A percentile compares a stretch with the other conserved stretches of the same genome.
Evolutionary conservation across 768 basidiomycete genomes (phyloP).

Genomic region (Amanita exitialis): DNA sequence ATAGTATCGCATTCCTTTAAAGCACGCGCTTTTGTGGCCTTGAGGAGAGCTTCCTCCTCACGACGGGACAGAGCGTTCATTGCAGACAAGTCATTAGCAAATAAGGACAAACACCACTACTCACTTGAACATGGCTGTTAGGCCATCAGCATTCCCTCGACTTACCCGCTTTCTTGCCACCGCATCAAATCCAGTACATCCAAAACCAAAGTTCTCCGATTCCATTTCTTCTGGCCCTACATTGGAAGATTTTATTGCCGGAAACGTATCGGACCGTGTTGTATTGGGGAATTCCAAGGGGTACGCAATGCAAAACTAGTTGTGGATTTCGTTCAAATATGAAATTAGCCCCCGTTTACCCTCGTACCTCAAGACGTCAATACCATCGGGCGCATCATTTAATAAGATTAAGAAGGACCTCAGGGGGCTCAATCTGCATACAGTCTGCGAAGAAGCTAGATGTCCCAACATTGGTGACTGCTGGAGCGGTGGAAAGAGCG

Average conservation of each 20-base stretch:
- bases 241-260: conserved; percentile 76
- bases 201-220: conserved; percentile 37
- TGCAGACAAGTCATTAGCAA: neutral
- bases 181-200: conserved; percentile 16
- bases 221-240: conserved; percentile 57
- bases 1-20: conserved; percentile 68
- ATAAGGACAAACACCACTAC: conserved; percentile 2
- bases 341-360: conserved; percentile 70
- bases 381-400: conserved; percentile 83
- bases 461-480: conserved; percentile 99
- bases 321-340: conserved; percentile 1
- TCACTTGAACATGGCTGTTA: conserved; percentile 1
- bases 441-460: conserved; percentile 96
- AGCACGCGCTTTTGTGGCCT: conserved; percentile 72
- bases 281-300: conserved; percentile 62
- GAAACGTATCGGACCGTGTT: conserved; percentile 44
- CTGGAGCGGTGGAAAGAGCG: conserved; percentile 80
- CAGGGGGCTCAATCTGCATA: conserved; percentile 83
- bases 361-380: conserved; percentile 80
- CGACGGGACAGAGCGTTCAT: conserved; percentile 85
- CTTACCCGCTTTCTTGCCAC: conserved; percentile 19
- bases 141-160: neutral
- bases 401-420: conserved; percentile 93
- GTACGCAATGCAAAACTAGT: conserved; percentile 26
- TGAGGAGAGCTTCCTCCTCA: conserved; percentile 80